Evolutionary conservation across 1,284 basidiomycete genomes (phyloP).

Genomic region (Pterulicium gracile): DNA sequence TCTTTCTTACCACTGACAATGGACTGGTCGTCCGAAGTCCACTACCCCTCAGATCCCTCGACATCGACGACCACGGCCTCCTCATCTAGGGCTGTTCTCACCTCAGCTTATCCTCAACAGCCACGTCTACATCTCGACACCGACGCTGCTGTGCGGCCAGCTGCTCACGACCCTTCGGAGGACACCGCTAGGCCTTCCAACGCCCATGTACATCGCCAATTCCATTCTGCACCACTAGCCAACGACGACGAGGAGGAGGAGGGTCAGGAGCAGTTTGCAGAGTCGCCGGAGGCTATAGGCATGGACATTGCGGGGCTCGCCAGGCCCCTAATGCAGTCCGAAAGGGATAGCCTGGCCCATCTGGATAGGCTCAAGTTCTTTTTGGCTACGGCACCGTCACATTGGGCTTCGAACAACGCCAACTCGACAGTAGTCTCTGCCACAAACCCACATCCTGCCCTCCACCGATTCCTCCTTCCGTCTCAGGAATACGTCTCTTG

Average conservation of each 20-base stretch:
- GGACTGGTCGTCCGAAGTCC: neutral
- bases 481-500: conserved; percentile 83
- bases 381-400: conserved; percentile 73
- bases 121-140: neutral
- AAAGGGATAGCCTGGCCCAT: conserved; percentile 59
- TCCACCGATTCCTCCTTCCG: conserved; percentile 77
- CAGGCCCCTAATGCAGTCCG: conserved; percentile 45
- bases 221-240: conserved; percentile 18
- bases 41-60: neutral
- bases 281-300: conserved; percentile 13
- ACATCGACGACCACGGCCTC: neutral
- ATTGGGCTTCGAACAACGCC: conserved; percentile 32
- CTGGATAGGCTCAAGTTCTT: conserved; percentile 78
- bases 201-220: conserved; percentile 29
- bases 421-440: conserved; percentile 17
- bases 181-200: conserved; percentile 33
- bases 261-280: conserved; percentile 9
- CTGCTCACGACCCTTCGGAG: conserved; percentile 25
- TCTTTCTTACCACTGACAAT: no score
- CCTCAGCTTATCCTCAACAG: neutral
- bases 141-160: neutral
- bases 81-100: neutral
- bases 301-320: conserved; percentile 30
- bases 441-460: conserved; percentile 46
- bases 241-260: conserved; percentile 4